Conservation (phyloP, 2,329 filamentous ascomycete genomes). For the Thelonectria blattea region DNA sequence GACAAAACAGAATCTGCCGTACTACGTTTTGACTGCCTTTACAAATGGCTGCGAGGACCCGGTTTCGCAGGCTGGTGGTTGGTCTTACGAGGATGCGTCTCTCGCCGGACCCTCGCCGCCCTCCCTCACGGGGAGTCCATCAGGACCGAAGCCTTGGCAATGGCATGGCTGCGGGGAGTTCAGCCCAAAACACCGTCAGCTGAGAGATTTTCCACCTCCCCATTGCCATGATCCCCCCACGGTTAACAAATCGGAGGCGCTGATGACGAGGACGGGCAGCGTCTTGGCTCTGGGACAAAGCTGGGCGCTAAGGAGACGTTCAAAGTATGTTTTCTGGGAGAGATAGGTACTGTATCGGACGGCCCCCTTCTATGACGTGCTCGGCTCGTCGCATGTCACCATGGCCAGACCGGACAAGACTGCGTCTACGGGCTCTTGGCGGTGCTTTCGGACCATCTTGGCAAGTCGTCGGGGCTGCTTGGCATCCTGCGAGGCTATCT, state of each 20-base stretch:
- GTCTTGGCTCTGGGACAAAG: conserved; percentile 24
- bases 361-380: conserved; percentile 33
- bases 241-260: conserved; percentile 22
- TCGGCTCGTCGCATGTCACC: conserved; percentile 31
- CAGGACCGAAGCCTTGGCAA: conserved; percentile 8
- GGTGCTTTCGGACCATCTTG: not conserved
- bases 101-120: conserved; percentile 5
- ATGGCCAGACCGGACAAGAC: conserved; percentile 21
- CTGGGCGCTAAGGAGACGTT: conserved; percentile 7
- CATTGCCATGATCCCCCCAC: conserved; percentile 22
- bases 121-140: conserved; percentile 30
- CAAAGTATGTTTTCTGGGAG: not conserved
- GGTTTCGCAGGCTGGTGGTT: too few relatives aligned
- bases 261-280: conserved; percentile 24
- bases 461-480: not conserved
- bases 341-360: not conserved
- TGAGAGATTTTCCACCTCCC: conserved; percentile 33
- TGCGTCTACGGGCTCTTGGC: not conserved
- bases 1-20: not conserved
- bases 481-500: not conserved
- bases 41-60: not conserved
- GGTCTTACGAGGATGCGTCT: not conserved
- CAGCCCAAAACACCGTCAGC: not conserved
- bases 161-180: conserved; percentile 22
- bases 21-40: not conserved